phyloP scores from a whole-genome alignment of 2,329 filamentous ascomycete genomes.

The Trichophyton rubrum region DNA sequence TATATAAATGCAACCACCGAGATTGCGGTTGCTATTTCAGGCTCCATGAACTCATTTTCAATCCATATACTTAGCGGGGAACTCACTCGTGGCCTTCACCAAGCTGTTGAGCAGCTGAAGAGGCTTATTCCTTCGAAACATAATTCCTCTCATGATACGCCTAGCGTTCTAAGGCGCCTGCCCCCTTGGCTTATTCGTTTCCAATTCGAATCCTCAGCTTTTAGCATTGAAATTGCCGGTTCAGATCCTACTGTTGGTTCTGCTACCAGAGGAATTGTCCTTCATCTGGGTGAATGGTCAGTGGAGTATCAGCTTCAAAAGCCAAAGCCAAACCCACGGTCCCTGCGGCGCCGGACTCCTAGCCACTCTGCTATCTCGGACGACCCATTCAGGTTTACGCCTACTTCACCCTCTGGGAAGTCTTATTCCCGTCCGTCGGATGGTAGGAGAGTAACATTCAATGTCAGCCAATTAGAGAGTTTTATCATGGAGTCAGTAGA shows the following conservation, averaged over 20 bases:
- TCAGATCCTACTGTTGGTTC: slow-evolving; percentile 72
- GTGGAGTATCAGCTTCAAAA: slow-evolving; percentile 80
- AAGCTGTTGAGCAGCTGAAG: slow-evolving; percentile 70
- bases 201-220: slow-evolving; percentile 74
- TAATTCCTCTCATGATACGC: slow-evolving; percentile 41
- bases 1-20: slow-evolving; percentile 77
- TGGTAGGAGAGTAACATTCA: slow-evolving; percentile 67
- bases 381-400: slow-evolving; percentile 46
- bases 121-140: slow-evolving; percentile 24
- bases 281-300: slow-evolving; percentile 79
- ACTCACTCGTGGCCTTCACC: slow-evolving; percentile 80
- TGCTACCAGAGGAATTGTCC: slow-evolving; percentile 65
- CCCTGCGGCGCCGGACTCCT: slow-evolving; percentile 57
- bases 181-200: slow-evolving; percentile 77
- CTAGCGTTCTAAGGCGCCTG: slow-evolving; percentile 62
- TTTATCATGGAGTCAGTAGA: slow-evolving; percentile 83
- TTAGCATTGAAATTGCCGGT: slow-evolving; percentile 82
- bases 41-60: slow-evolving; percentile 73
- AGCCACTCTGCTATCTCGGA: slow-evolving; percentile 57
- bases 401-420: slow-evolving; percentile 35
- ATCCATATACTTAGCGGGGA: slow-evolving; percentile 83
- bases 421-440: slow-evolving; percentile 45
- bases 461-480: slow-evolving; percentile 72
- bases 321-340: slow-evolving; percentile 42
- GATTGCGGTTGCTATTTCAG: slow-evolving; percentile 66